Percentiles rank a stretch among this genome's conserved stretches.
phyloP scores from a whole-genome alignment of 2,329 filamentous ascomycete genomes.

The Exophiala oligosperma region DNA sequence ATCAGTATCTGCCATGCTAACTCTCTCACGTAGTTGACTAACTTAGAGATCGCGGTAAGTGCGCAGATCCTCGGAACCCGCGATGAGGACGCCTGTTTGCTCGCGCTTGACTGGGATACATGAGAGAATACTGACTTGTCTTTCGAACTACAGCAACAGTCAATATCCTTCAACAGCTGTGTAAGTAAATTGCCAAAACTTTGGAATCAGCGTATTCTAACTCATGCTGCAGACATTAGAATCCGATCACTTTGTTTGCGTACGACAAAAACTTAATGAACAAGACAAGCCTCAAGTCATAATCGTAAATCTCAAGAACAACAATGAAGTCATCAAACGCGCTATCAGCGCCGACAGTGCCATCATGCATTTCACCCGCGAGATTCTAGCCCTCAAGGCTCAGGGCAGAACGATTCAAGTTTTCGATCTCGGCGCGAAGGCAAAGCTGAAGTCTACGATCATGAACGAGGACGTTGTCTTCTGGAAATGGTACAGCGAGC shows the following conservation, averaged over 20 bases:
- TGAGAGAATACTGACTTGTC: conserved; percentile 30
- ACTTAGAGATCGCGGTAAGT: conserved; percentile 56
- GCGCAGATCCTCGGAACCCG: conserved; percentile 19
- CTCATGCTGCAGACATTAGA: conserved; percentile 74
- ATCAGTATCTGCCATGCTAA: conserved; percentile 32
- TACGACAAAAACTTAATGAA: conserved; percentile 89
- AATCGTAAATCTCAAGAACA: conserved; percentile 96
- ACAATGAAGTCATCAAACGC: conserved; percentile 89
- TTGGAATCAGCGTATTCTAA: conserved; percentile 25
- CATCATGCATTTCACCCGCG: conserved; percentile 97
- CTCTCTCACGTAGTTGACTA: conserved; percentile 50
- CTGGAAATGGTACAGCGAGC: conserved; percentile 98
- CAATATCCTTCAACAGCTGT: conserved; percentile 86
- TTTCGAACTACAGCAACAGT: conserved; percentile 54
- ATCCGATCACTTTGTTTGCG: conserved; percentile 94
- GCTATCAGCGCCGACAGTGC: conserved; percentile 99
- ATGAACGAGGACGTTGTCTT: conserved; percentile 98
- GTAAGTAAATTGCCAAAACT: conserved; percentile 52
- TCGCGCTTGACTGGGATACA: conserved; percentile 26
- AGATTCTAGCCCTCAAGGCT: conserved; percentile 95
- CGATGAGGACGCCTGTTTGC: conserved; percentile 16
- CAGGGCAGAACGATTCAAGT: conserved; percentile 94
- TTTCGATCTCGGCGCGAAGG: conserved; percentile 89
- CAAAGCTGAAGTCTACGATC: conserved; percentile 92
- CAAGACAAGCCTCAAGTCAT: conserved; percentile 87